These are phyloP conservation scores for Diplodia scrobiculata DNA, from an alignment of 2,329 filamentous ascomycete species.

Conservation along the genomic window DNA sequence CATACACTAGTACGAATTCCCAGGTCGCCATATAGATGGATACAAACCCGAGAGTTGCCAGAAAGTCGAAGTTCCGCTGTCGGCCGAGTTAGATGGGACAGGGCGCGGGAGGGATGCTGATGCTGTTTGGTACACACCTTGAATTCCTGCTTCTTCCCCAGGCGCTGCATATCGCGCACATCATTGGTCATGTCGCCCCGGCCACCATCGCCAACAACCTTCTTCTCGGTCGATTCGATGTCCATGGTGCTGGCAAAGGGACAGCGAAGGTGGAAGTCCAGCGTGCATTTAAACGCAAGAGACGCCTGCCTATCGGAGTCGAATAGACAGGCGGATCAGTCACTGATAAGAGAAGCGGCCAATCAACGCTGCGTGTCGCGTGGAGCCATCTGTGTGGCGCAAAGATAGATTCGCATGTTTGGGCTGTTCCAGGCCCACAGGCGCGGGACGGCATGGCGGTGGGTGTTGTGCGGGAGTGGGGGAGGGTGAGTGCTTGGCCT, in stretches of 20 bases:
- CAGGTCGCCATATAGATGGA: constrained; percentile 58
- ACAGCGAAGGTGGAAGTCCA: not conserved
- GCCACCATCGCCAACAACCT: not conserved
- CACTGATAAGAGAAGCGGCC: not conserved
- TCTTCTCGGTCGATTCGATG: constrained; percentile 7
- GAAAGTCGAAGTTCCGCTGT: constrained; percentile 54
- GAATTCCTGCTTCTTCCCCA: constrained; percentile 56
- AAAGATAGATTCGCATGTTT: too few relatives aligned
- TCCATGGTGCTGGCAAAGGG: not conserved
- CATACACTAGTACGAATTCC: constrained; percentile 52
- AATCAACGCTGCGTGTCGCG: not conserved
- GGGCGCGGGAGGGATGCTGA: not conserved
- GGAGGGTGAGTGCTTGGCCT: too few relatives aligned
- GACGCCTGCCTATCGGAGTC: not conserved
- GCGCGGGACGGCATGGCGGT: too few relatives aligned
- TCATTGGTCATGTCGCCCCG: constrained; percentile 30
- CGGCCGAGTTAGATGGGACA: not conserved
- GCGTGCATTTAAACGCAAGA: not conserved
- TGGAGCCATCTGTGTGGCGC: too few relatives aligned
- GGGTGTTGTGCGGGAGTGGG: not conserved
- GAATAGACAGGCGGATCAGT: not conserved
- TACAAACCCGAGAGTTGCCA: constrained; percentile 57
- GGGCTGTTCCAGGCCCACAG: too few relatives aligned
- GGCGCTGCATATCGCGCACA: constrained; percentile 49
- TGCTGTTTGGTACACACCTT: constrained; percentile 37